A percentile compares a stretch with the other conserved stretches of the same genome.
Evolutionary conservation across 352 stramenopile species (phyloP).

Genomic region (Pythium plurisporium): DNA sequence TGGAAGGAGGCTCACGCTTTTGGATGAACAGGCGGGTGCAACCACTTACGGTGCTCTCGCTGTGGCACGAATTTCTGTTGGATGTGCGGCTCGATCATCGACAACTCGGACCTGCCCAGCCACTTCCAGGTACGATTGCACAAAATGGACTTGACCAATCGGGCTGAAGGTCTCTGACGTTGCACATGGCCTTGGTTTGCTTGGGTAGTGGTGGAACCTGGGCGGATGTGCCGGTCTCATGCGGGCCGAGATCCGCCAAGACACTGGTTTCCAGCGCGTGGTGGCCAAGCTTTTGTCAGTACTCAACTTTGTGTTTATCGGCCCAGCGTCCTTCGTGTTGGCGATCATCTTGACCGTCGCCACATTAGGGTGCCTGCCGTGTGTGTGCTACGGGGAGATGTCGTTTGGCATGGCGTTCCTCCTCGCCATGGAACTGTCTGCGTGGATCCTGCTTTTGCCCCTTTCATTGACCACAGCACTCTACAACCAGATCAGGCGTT

Average conservation of each 20-base stretch:
- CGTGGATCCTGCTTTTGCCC: constrained; percentile 4
- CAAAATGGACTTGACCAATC: too few species aligned
- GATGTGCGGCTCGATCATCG: constrained; percentile 45
- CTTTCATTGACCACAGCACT: background rate
- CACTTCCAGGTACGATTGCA: constrained; percentile 22
- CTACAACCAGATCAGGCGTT: background rate
- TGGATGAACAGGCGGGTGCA: constrained; percentile 37
- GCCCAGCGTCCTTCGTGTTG: constrained; percentile 4
- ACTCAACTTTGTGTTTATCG: constrained; percentile 16
- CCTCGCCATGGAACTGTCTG: constrained; percentile 4
- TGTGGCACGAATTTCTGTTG: constrained; percentile 63
- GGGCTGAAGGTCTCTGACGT: too few species aligned
- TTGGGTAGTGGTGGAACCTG: constrained; percentile 13
- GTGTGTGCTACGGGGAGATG: constrained; percentile 4
- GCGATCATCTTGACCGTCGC: constrained; percentile 6
- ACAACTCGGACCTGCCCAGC: constrained; percentile 22
- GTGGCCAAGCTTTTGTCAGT: constrained; percentile 6
- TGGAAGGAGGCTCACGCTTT: background rate
- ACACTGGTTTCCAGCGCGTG: background rate
- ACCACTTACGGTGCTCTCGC: constrained; percentile 50
- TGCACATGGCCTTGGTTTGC: background rate
- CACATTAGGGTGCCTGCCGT: constrained; percentile 13
- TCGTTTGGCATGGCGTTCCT: constrained; percentile 4
- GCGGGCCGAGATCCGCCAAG: constrained; percentile 10
- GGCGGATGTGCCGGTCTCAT: constrained; percentile 11